Conservation (phyloP, 768 basidiomycete genomes). For the Filobasidium floriforme region DNA sequence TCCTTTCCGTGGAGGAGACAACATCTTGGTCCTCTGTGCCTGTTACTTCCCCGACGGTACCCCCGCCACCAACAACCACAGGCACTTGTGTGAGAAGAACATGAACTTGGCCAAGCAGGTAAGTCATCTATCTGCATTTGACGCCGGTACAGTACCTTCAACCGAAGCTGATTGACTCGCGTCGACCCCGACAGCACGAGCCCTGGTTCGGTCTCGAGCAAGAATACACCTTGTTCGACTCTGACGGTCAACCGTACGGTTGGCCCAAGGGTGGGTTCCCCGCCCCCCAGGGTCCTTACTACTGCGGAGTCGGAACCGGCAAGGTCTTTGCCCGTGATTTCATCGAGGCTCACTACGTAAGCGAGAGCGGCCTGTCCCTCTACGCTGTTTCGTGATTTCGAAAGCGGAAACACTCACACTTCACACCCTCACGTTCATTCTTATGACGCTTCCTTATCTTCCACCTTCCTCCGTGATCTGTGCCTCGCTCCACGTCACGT, state of each 20-base stretch:
- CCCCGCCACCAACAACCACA: slow-evolving; percentile 92
- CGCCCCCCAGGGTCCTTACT: slow-evolving; percentile 97
- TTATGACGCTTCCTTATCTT: too few species aligned
- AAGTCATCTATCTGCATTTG: slow-evolving; percentile 3
- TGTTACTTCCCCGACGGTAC: slow-evolving; percentile 99
- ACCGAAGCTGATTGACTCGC: neutral
- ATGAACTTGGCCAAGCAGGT: slow-evolving; percentile 79
- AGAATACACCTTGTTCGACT: slow-evolving; percentile 95
- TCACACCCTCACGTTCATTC: too few species aligned
- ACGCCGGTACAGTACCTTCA: neutral
- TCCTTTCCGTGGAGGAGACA: slow-evolving; percentile 97
- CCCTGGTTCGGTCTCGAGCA: slow-evolving; percentile 99
- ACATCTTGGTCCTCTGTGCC: slow-evolving; percentile 93
- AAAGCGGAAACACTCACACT: neutral
- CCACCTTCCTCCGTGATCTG: too few species aligned
- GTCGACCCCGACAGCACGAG: slow-evolving; percentile 28
- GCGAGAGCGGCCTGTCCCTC: slow-evolving; percentile 52
- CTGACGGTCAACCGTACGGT: slow-evolving; percentile 79
- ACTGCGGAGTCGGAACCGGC: slow-evolving; percentile 98
- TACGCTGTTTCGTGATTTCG: slow-evolving; percentile 12
- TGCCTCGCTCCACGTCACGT: neutral
- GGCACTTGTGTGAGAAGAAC: slow-evolving; percentile 84
- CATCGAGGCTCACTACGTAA: slow-evolving; percentile 87
- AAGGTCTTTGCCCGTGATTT: slow-evolving; percentile 98
- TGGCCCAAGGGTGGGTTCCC: slow-evolving; percentile 99